Percentiles rank a stretch among this genome's conserved stretches.
Evolutionary conservation across 805 yeast genomes (phyloP).

Genomic region (Candida sithepensis): DNA sequence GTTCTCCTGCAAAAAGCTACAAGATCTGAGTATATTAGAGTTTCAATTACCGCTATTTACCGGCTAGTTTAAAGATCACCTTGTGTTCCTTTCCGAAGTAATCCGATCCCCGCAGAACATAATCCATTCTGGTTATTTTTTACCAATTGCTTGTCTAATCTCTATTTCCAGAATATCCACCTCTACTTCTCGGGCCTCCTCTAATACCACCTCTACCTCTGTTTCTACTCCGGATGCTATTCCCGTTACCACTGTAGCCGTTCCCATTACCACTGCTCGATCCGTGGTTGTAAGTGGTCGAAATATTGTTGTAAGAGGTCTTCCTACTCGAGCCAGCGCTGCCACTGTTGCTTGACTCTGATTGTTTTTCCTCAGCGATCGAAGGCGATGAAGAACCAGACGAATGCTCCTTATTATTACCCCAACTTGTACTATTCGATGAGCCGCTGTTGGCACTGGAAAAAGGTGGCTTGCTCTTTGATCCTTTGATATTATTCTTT

Average conservation of each 20-base stretch:
- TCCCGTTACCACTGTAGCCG: not conserved
- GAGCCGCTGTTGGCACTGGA: not conserved
- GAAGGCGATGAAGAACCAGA: conserved; percentile 2
- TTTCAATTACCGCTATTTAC: too few species aligned
- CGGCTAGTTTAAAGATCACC: too few species aligned
- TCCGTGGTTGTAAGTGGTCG: conserved; percentile 5
- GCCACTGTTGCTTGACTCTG: not conserved
- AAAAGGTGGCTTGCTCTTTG: not conserved
- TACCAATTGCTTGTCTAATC: not conserved
- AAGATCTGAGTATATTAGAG: too few species aligned
- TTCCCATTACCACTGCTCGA: not conserved
- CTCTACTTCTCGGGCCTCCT: conserved; percentile 17
- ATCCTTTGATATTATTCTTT: not conserved
- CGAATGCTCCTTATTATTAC: conserved; percentile 2
- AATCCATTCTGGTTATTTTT: too few species aligned
- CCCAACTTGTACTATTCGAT: not conserved
- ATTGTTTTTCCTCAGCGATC: not conserved
- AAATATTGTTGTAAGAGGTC: conserved; percentile 4
- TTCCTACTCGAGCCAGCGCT: not conserved
- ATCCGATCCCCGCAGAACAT: too few species aligned
- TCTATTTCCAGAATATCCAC: conserved; percentile 3
- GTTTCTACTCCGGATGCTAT: conserved; percentile 2
- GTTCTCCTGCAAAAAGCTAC: too few species aligned
- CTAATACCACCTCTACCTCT: conserved; percentile 8
- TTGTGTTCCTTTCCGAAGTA: too few species aligned